Conservation (phyloP, 192 early-diverging fungal species). For the Diversispora eburnea region DNA sequence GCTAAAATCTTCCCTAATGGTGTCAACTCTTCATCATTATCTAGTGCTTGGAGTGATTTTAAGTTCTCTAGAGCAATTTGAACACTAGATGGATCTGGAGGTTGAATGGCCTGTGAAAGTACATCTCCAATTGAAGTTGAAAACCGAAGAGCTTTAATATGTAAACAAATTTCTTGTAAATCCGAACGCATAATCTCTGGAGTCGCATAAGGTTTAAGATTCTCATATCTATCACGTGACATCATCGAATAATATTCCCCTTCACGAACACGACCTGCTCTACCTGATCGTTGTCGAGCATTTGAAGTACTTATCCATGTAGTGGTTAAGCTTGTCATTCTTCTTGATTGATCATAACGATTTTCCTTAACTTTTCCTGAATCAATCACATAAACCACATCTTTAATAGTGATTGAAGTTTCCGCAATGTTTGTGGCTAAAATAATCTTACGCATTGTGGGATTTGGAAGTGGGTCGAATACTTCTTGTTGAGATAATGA, state of each 20-base stretch:
- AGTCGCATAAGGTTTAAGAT: conserved; percentile 49
- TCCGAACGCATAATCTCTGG: conserved; percentile 56
- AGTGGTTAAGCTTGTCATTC: conserved; percentile 40
- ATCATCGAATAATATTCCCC: conserved; percentile 56
- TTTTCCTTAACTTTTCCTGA: conserved; percentile 64
- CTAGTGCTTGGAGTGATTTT: conserved; percentile 40
- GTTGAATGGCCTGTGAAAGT: conserved; percentile 43
- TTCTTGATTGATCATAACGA: conserved; percentile 42
- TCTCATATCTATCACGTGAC: conserved; percentile 37
- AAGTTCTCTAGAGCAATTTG: conserved; percentile 37
- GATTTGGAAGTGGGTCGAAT: conserved; percentile 47
- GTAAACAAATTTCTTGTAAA: conserved; percentile 49
- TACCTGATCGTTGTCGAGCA: conserved; percentile 53
- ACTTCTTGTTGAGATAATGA: conserved; percentile 59
- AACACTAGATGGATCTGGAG: conserved; percentile 42
- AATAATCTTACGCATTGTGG: conserved; percentile 60
- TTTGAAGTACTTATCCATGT: conserved; percentile 57
- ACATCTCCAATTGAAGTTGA: conserved; percentile 36
- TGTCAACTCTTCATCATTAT: conserved; percentile 53
- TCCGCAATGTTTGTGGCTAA: conserved; percentile 72
- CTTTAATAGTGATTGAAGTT: conserved; percentile 72
- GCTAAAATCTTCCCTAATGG: conserved; percentile 59
- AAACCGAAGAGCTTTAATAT: conserved; percentile 47
- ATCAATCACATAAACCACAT: conserved; percentile 69
- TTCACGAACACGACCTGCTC: conserved; percentile 57